phyloP scores from a whole-genome alignment of 129 eudicot species.

The Flaveria sonorensis region DNA sequence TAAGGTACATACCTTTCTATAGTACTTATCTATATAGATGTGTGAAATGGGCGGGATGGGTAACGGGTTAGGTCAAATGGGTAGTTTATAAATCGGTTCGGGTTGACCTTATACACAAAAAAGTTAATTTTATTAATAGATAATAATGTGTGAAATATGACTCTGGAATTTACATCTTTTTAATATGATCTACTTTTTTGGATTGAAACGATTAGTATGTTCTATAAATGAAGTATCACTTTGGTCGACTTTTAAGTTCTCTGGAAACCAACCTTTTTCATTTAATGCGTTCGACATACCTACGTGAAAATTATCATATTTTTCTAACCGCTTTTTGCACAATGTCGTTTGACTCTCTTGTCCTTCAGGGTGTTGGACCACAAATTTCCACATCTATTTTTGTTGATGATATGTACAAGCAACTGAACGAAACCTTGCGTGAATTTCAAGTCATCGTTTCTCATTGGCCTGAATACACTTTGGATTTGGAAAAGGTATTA shows the following conservation, averaged over 20 bases:
- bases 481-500: constrained; percentile 62
- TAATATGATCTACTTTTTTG: neutral
- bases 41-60: neutral
- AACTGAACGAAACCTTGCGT: constrained; percentile 50
- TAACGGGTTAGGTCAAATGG: neutral
- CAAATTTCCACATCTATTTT: constrained; percentile 54
- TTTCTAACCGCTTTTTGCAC: neutral
- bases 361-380: constrained; percentile 36
- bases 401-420: constrained; percentile 68
- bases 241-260: neutral
- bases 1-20: constrained; percentile 45
- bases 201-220: neutral
- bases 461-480: constrained; percentile 76
- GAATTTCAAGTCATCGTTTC: constrained; percentile 64
- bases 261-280: neutral
- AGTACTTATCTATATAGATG: neutral
- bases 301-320: neutral
- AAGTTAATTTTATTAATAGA: neutral
- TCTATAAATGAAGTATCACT: neutral
- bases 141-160: constrained; percentile 2
- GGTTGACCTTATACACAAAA: neutral
- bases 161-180: neutral
- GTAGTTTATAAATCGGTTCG: neutral
- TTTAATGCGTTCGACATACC: neutral
- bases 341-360: constrained; percentile 11